These are phyloP conservation scores for Talaromyces sp. DNA, from an alignment of 2,329 filamentous ascomycete genomes.

Conservation along the genomic window DNA sequence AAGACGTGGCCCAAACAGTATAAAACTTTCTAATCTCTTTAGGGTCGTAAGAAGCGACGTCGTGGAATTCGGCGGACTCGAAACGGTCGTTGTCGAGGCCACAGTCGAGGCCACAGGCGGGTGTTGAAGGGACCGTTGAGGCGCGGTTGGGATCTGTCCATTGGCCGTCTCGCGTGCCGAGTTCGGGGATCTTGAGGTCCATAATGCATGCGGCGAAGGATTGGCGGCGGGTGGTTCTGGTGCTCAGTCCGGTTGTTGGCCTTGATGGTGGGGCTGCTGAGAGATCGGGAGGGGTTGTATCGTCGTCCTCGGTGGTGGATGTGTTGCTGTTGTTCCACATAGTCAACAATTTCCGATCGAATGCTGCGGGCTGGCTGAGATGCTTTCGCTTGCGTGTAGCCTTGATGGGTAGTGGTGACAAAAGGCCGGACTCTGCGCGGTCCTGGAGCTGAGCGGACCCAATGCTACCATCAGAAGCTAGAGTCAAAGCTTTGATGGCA, in stretches of 20 bases:
- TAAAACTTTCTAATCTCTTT: conserved; percentile 20
- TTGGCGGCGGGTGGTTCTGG: conserved; percentile 24
- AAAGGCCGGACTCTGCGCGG: conserved; percentile 18
- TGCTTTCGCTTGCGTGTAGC: conserved; percentile 32
- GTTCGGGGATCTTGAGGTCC: conserved; percentile 37
- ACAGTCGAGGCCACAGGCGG: background rate
- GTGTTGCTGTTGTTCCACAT: conserved; percentile 12
- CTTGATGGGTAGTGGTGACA: conserved; percentile 17
- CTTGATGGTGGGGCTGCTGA: conserved; percentile 5
- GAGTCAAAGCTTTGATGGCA: conserved; percentile 27
- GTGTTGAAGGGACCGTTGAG: conserved; percentile 7
- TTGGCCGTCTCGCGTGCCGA: conserved; percentile 26
- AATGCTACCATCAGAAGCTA: conserved; percentile 31
- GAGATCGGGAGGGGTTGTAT: background rate
- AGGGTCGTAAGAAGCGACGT: conserved; percentile 22
- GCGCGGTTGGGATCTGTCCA: conserved; percentile 21
- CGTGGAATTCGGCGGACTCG: conserved; percentile 19
- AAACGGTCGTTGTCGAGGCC: background rate
- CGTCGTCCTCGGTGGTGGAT: background rate
- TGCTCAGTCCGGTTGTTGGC: conserved; percentile 2
- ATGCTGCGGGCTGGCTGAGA: conserved; percentile 25
- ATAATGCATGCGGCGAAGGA: conserved; percentile 40
- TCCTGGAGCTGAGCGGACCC: conserved; percentile 24
- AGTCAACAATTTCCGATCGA: conserved; percentile 22
- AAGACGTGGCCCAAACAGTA: conserved; percentile 19